Evolutionary conservation across 2,329 filamentous ascomycete species (phyloP).

Genomic region (Zymoseptoria crescenta): DNA sequence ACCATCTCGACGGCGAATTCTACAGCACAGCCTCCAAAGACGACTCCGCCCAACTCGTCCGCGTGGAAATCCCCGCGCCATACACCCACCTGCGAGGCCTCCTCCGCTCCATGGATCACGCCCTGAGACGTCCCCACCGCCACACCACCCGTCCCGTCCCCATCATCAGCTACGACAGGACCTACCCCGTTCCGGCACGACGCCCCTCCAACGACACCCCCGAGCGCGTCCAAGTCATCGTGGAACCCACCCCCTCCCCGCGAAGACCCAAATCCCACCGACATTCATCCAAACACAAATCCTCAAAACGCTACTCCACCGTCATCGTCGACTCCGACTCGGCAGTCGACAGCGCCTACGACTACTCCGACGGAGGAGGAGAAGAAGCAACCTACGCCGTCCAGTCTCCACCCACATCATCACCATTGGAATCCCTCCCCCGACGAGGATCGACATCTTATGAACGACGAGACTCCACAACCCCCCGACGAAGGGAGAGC

Average conservation of each 20-base stretch:
- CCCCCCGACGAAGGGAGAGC: not conserved
- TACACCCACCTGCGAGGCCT: constrained; percentile 36
- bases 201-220: constrained; percentile 8
- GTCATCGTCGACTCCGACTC: constrained; percentile 8
- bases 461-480: not conserved
- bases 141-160: constrained; percentile 15
- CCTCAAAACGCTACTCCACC: constrained; percentile 12
- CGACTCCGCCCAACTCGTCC: constrained; percentile 36
- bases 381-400: not conserved
- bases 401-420: not conserved
- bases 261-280: not conserved
- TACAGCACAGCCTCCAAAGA: constrained; percentile 22
- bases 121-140: constrained; percentile 22
- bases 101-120: constrained; percentile 36
- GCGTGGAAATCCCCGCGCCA: constrained; percentile 37
- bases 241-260: constrained; percentile 9
- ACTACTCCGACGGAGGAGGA: no score
- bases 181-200: constrained; percentile 36
- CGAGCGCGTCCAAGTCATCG: constrained; percentile 6
- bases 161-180: constrained; percentile 38
- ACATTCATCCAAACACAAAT: constrained; percentile 8
- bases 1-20: constrained; percentile 29
- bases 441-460: constrained; percentile 10
- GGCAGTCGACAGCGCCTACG: constrained; percentile 3
- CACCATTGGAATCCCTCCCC: constrained; percentile 9